A percentile compares a stretch with the other conserved stretches of the same genome.
phyloP scores from a whole-genome alignment of 2,329 filamentous ascomycete genomes.

The Tolypocladium cylindrosporum region DNA sequence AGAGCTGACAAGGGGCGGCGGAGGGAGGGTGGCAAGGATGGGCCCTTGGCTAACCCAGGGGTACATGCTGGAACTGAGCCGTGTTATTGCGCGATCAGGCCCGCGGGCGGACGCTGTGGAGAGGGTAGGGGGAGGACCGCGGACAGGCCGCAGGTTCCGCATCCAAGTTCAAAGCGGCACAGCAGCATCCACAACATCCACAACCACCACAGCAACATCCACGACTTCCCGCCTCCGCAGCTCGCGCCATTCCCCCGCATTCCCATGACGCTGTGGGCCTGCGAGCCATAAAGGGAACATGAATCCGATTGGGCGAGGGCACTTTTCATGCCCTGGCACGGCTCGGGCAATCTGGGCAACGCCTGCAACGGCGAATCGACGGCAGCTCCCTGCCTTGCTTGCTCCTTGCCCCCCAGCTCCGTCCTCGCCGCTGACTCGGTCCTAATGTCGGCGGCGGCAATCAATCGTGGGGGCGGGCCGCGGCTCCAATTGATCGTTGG shows the following conservation, averaged over 20 bases:
- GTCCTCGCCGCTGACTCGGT: background rate
- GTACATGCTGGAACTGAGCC: background rate
- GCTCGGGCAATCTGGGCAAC: background rate
- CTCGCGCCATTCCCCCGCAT: background rate
- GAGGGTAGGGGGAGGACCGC: background rate
- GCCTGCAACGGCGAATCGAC: background rate
- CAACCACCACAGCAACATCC: background rate
- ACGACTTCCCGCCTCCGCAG: background rate
- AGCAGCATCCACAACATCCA: background rate
- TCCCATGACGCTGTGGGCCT: background rate
- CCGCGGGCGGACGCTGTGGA: background rate
- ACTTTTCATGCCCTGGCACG: background rate
- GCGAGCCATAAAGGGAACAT: background rate
- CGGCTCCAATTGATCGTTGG: background rate
- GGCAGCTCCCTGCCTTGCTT: background rate
- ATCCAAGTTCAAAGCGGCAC: background rate
- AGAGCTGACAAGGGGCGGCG: background rate
- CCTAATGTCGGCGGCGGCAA: background rate
- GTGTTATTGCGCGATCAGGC: background rate
- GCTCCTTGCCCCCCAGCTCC: background rate
- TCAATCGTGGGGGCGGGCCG: background rate
- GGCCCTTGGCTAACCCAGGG: background rate
- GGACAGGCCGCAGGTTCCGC: background rate
- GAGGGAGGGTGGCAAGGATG: background rate
- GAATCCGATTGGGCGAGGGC: background rate